phyloP scores from a whole-genome alignment of 1,284 basidiomycete species.

The Microbotryomycetes sp. region DNA sequence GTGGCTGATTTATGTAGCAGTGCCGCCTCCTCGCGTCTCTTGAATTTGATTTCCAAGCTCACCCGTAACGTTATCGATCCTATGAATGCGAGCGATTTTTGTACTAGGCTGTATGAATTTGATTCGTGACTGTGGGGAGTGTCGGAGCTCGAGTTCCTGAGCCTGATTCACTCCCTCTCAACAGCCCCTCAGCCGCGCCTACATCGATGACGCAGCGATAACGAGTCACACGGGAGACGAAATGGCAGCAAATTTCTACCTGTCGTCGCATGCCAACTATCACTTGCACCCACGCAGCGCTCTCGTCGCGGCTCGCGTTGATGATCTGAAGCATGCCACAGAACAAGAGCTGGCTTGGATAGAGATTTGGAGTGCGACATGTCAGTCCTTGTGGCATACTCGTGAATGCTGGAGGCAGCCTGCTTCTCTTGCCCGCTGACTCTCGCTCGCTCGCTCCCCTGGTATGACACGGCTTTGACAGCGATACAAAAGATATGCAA shows the following conservation, averaged over 20 bases:
- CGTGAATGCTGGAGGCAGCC: not conserved
- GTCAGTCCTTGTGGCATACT: conserved; percentile 46
- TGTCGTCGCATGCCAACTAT: conserved; percentile 55
- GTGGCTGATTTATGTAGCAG: too few relatives aligned
- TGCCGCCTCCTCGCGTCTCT: too few relatives aligned
- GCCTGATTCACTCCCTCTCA: not conserved
- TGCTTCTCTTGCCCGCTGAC: not conserved
- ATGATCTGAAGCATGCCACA: conserved; percentile 70
- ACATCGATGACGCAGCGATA: not conserved
- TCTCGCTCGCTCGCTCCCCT: not conserved
- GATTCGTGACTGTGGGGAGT: too few relatives aligned
- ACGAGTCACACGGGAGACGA: not conserved
- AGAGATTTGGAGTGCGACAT: conserved; percentile 74
- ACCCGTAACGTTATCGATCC: too few relatives aligned
- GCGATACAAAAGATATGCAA: conserved; percentile 83
- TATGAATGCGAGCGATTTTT: too few relatives aligned
- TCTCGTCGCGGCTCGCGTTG: conserved; percentile 60
- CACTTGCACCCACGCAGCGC: conserved; percentile 80
- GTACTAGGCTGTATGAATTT: too few relatives aligned
- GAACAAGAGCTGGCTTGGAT: conserved; percentile 70
- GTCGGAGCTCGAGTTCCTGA: too few relatives aligned
- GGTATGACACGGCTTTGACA: conserved; percentile 37
- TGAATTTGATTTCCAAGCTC: too few relatives aligned
- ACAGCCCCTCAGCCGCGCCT: not conserved
- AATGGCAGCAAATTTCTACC: conserved; percentile 48